Evolutionary conservation across 2,329 filamentous ascomycete species (phyloP).

Genomic region (Hymenoscyphus scutula): DNA sequence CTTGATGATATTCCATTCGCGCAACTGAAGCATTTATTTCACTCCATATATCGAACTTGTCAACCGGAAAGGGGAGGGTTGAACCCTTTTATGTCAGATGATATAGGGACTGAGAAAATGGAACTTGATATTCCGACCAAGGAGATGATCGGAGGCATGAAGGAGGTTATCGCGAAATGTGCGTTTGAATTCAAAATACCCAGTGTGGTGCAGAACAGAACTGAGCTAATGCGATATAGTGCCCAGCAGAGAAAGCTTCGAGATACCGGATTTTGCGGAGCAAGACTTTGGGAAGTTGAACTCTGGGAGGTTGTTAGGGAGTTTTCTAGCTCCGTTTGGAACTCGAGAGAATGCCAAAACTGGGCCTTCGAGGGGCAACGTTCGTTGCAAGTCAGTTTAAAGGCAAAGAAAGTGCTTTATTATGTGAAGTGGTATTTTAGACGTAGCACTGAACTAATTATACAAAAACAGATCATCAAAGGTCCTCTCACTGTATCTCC

Average conservation of each 20-base stretch:
- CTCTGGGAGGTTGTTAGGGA: not conserved
- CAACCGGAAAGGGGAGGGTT: constrained; percentile 18
- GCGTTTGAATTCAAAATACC: not conserved
- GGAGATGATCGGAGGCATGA: constrained; percentile 14
- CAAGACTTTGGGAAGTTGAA: not conserved
- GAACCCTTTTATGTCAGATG: constrained; percentile 17
- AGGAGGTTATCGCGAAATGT: constrained; percentile 13
- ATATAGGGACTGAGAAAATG: not conserved
- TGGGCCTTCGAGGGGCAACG: no score
- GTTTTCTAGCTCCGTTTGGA: not conserved
- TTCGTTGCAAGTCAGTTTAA: no score
- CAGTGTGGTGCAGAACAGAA: not conserved
- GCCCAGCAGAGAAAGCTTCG: not conserved
- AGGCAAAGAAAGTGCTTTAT: no score
- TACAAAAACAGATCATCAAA: no score
- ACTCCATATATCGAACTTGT: constrained; percentile 22
- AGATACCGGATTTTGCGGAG: not conserved
- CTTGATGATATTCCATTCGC: constrained; percentile 18
- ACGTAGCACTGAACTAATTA: no score
- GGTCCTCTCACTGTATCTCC: no score
- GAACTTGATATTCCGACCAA: constrained; percentile 10
- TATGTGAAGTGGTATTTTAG: no score
- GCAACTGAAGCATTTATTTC: constrained; percentile 22
- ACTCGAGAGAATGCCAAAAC: not conserved
- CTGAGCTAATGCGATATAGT: not conserved